A percentile compares a stretch with the other conserved stretches of the same genome.
Evolutionary conservation across 129 eudicot genomes (phyloP).

Genomic region (Helianthus annuus): HanXRQr2.0-SUNRISE NC_035442.2:65622565-65623064

Average conservation of each 20-base stretch:
- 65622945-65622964: background rate
- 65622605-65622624: constrained; percentile 66
- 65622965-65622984: no score
- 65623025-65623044: no score
- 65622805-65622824: background rate
- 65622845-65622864: background rate
- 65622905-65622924: background rate
- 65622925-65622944: background rate
- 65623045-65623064: no score
- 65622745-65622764: background rate
- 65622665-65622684: background rate
- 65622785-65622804: background rate
- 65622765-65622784: background rate
- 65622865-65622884: constrained; percentile 12
- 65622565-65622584: constrained; percentile 37
- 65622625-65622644: constrained; percentile 63
- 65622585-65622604: constrained; percentile 37
- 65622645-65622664: constrained; percentile 51
- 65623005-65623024: no score
- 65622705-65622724: background rate
- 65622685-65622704: background rate
- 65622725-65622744: background rate
- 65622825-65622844: background rate
- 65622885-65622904: background rate
- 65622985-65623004: no score